Base-by-base conservation (phyloP, 495 filamentous ascomycete genomes). In the Neurospora pannonica region DNA sequence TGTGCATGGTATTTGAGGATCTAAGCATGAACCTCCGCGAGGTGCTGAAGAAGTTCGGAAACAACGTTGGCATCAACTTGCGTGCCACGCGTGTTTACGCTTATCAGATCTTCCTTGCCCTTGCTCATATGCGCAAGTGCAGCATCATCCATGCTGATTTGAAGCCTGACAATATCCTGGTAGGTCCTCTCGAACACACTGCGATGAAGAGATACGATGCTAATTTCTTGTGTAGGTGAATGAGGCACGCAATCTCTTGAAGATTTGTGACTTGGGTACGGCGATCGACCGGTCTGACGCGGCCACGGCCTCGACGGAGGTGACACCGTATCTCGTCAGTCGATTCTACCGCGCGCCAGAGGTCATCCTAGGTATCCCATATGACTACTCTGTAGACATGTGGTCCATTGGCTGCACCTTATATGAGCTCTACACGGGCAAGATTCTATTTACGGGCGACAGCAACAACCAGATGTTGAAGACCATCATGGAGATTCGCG, bases 391-490 rank as follows among this genome's bases (percentile, higher is more conserved):
- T 38, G 94, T 98, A 79, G 96, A 99, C 81, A 91, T 97, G 82
- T 99, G 96, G 96, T 95, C 95, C 15, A 93, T 98, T 76, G 96
- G 96, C 19, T 98, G 97, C 83, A 99, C 96, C 31, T 85, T 99
- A 36, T 99, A 95, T 82, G 96, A 99, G 82, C 86, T 99, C 38
- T 98, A 95, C 86, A 98, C 97, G 0, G 95, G 97, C 74, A 97
- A 97, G 82, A 98, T 99, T 74, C 87, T 99, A 54, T 99, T 99
- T 84, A 93, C 92, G 3, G 96, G 97, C 67, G 90, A 92, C 72
- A 94, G 93, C 84, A 99, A 99, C 86, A 98, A 99, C 80, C 94
- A 97, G 81, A 98, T 98, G 96, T 88, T 99, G 17, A 91, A 92
- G 72, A 91, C 92, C 17, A 96, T 99, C 77, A 96, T 97, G 91